Evolutionary conservation across 371 early-diverging fungal species (phyloP).

Genomic region (Mucor mucedo): DNA sequence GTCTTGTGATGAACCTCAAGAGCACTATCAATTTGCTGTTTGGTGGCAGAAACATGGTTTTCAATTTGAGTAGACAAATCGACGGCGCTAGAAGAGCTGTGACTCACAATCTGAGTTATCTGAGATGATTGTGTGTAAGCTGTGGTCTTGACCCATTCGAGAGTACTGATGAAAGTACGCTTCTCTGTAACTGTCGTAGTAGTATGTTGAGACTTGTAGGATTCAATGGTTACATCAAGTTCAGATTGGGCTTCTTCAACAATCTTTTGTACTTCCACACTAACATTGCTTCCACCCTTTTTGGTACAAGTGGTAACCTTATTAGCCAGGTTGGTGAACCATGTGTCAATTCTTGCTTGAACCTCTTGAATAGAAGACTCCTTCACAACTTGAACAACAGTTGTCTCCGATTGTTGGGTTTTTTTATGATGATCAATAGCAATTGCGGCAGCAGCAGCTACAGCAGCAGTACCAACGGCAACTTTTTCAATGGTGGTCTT

Average conservation of each 20-base stretch:
- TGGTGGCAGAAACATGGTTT: slow-evolving; percentile 34
- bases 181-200: slow-evolving; percentile 11
- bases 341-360: slow-evolving; percentile 23
- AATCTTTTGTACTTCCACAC: slow-evolving; percentile 29
- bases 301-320: slow-evolving; percentile 28
- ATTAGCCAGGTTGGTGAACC: slow-evolving; percentile 30
- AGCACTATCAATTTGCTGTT: slow-evolving; percentile 37
- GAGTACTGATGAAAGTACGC: slow-evolving; percentile 25
- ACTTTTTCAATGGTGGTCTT: slow-evolving; percentile 32
- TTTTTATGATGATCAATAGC: slow-evolving; percentile 29
- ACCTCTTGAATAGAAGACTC: slow-evolving; percentile 25
- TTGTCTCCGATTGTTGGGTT: slow-evolving; percentile 24
- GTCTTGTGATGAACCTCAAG: slow-evolving; percentile 35
- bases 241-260: slow-evolving; percentile 36
- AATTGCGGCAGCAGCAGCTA: slow-evolving; percentile 33
- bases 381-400: slow-evolving; percentile 28
- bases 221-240: slow-evolving; percentile 23
- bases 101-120: slow-evolving; percentile 32
- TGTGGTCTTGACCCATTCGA: slow-evolving; percentile 36
- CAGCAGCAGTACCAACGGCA: slow-evolving; percentile 29
- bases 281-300: slow-evolving; percentile 29
- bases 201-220: slow-evolving; percentile 21
- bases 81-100: slow-evolving; percentile 28
- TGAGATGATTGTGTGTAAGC: slow-evolving; percentile 30
- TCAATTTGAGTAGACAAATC: slow-evolving; percentile 41